A percentile compares a stretch with the other conserved stretches of the same genome.
Evolutionary conservation across 306 rosid species (phyloP).

Genomic region (Trifolium pratense): DNA sequence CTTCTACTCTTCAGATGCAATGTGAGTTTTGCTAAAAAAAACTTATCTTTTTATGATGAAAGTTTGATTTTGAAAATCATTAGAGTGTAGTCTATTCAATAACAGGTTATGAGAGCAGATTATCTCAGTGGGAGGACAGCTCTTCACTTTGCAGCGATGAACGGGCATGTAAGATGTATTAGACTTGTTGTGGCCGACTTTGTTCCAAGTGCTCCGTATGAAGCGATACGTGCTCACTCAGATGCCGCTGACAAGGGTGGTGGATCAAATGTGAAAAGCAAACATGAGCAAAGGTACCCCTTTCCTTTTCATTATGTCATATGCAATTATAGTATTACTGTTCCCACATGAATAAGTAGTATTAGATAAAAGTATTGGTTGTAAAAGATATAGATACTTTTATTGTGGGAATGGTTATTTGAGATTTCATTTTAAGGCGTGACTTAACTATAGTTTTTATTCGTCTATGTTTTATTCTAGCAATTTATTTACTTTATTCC

Average conservation of each 20-base stretch:
- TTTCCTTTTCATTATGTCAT: conserved; percentile 39
- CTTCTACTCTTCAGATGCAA: conserved; percentile 85
- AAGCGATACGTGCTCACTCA: conserved; percentile 47
- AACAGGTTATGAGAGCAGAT: conserved; percentile 87
- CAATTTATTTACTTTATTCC: conserved; percentile 77
- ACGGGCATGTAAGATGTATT: conserved; percentile 87
- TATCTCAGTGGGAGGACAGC: conserved; percentile 92
- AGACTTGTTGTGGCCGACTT: conserved; percentile 90
- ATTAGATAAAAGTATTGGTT: conserved; percentile 6
- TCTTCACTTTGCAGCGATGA: conserved; percentile 92
- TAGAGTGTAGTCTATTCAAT: conserved; percentile 6
- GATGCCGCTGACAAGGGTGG: conserved; percentile 48
- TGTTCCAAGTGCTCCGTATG: conserved; percentile 79
- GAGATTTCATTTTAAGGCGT: conserved; percentile 19
- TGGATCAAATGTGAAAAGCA: conserved; percentile 54
- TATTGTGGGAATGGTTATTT: conserved; percentile 15
- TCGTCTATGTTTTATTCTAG: conserved; percentile 47
- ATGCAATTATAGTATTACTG: neutral
- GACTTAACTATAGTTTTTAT: conserved; percentile 32
- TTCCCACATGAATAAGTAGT: neutral
- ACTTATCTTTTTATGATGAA: conserved; percentile 6
- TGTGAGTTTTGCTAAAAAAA: conserved; percentile 51
- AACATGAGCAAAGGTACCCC: conserved; percentile 65
- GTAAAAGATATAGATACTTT: conserved; percentile 4
- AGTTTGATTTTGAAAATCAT: conserved; percentile 29